Percentiles rank a stretch among this genome's conserved stretches.
phyloP scores from a whole-genome alignment of 108 stramenopile species.

The Cylindrotheca fusiformis region DNA sequence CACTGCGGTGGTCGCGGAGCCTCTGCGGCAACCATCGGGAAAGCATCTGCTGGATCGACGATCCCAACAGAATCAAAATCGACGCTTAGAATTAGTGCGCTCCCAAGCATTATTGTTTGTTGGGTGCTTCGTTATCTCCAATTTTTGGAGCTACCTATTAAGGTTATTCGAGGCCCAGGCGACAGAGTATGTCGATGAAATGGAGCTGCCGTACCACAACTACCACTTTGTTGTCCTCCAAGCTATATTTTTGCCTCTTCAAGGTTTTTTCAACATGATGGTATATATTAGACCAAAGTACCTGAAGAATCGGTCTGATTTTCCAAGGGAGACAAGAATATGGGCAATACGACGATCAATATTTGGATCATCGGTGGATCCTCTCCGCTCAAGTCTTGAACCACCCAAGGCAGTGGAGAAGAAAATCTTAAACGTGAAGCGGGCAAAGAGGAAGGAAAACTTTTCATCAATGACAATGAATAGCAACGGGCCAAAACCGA shows the following conservation, averaged over 20 bases:
- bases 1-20: too few species aligned
- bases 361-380: neutral
- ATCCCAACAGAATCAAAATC: neutral
- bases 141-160: neutral
- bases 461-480: too few species aligned
- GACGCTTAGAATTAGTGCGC: neutral
- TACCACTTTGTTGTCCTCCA: constrained; percentile 17
- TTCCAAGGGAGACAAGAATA: neutral
- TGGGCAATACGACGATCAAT: neutral
- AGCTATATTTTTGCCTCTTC: constrained; percentile 45
- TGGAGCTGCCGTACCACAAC: neutral
- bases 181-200: neutral
- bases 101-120: neutral
- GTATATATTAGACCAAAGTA: constrained; percentile 40
- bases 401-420: too few species aligned
- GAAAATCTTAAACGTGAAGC: too few species aligned
- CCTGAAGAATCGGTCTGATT: constrained; percentile 9
- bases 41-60: neutral
- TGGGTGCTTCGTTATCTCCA: neutral
- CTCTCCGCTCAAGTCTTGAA: neutral
- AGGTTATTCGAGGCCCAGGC: neutral
- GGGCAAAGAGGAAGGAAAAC: too few species aligned
- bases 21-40: neutral
- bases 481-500: too few species aligned
- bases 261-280: constrained; percentile 44